Conservation (phyloP, 345 rosid genomes). For the Melaleuca alternifolia region DNA sequence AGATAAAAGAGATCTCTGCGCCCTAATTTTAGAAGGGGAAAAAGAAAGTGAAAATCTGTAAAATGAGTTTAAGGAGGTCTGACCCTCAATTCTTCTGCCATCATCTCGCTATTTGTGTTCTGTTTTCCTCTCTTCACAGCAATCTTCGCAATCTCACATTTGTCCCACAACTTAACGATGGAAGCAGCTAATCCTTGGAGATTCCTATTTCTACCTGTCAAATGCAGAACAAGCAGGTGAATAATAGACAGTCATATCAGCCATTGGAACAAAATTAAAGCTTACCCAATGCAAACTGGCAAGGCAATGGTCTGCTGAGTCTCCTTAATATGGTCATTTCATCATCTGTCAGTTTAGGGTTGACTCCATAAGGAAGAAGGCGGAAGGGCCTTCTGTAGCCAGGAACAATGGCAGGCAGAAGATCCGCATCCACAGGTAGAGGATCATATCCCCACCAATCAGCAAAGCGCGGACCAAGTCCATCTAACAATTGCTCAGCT, state of each 20-base stretch:
- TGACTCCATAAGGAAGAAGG: slow-evolving; percentile 87
- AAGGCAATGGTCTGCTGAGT: slow-evolving; percentile 80
- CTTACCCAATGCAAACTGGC: slow-evolving; percentile 84
- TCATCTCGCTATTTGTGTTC: slow-evolving; percentile 66
- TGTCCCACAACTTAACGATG: slow-evolving; percentile 86
- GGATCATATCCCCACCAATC: slow-evolving; percentile 99
- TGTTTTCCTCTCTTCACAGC: slow-evolving; percentile 88
- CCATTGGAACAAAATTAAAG: neutral
- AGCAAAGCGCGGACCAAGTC: slow-evolving; percentile 78
- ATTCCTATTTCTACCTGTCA: slow-evolving; percentile 77
- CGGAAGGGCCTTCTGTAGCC: slow-evolving; percentile 84
- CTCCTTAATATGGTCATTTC: slow-evolving; percentile 90
- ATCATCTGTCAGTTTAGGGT: slow-evolving; percentile 68
- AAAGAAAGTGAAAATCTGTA: neutral
- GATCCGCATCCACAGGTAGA: slow-evolving; percentile 85
- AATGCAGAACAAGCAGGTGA: neutral
- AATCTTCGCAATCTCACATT: slow-evolving; percentile 91
- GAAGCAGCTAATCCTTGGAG: slow-evolving; percentile 84
- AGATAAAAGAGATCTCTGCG: neutral
- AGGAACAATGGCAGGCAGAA: slow-evolving; percentile 69
- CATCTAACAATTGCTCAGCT: slow-evolving; percentile 69
- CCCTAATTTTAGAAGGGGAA: neutral
- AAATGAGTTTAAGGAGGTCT: neutral
- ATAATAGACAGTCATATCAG: neutral
- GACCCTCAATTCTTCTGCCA: slow-evolving; percentile 91